These are phyloP conservation scores for Pachysandra terminalis DNA, from an alignment of 164 flowering plant species.

Conservation along the genomic window DNA sequence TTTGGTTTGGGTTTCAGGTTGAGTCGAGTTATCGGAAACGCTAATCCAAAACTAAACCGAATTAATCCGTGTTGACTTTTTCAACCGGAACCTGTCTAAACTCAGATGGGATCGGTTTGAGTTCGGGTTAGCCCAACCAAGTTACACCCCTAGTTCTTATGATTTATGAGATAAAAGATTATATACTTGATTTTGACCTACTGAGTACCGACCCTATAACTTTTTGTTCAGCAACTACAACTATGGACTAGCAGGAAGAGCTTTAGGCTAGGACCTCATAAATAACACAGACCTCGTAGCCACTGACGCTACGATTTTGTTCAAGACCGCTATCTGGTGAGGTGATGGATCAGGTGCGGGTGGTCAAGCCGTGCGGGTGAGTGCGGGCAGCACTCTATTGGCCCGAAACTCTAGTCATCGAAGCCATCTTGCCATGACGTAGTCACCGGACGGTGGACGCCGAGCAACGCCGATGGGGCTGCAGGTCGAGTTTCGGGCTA, in stretches of 20 bases:
- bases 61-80: too few relatives aligned
- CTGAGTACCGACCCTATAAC: too few relatives aligned
- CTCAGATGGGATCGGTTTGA: too few relatives aligned
- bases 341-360: slow-evolving; percentile 52
- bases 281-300: slow-evolving; percentile 29
- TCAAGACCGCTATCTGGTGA: slow-evolving; percentile 39
- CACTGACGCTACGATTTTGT: slow-evolving; percentile 23
- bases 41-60: too few relatives aligned
- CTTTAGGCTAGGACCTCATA: slow-evolving; percentile 26
- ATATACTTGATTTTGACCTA: not conserved
- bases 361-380: too few relatives aligned
- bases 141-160: too few relatives aligned
- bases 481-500: slow-evolving; percentile 33
- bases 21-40: too few relatives aligned
- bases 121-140: too few relatives aligned
- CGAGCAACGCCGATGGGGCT: slow-evolving; percentile 19
- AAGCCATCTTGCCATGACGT: slow-evolving; percentile 45
- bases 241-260: slow-evolving; percentile 31
- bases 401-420: slow-evolving; percentile 30
- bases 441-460: slow-evolving; percentile 37
- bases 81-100: too few relatives aligned
- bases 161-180: not conserved
- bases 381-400: too few relatives aligned
- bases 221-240: slow-evolving; percentile 40
- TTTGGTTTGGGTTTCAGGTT: too few relatives aligned